Conservation (phyloP, 495 filamentous ascomycete genomes). For the Aspergillus mulundensis region DNA sequence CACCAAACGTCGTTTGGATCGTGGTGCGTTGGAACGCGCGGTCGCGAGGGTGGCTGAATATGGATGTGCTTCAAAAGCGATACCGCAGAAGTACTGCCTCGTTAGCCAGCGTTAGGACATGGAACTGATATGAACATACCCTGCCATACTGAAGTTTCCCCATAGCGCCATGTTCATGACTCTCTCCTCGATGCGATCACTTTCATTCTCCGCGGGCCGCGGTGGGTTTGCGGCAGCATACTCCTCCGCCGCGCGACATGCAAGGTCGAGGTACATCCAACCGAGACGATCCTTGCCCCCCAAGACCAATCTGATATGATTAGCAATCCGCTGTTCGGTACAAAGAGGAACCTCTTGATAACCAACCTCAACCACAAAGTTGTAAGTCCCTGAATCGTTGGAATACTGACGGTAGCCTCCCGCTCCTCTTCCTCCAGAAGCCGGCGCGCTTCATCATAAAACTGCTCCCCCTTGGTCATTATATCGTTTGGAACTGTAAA, state of each 20-base stretch:
- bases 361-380: slow-evolving; percentile 19
- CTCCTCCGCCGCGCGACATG: slow-evolving; percentile 21
- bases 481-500: slow-evolving; percentile 19
- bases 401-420: slow-evolving; percentile 10
- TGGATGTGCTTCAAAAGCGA: slow-evolving; percentile 27
- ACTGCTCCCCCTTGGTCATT: slow-evolving; percentile 20
- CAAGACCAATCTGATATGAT: slow-evolving; percentile 13
- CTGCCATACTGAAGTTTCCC: slow-evolving; percentile 30
- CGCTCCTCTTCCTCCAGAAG: slow-evolving; percentile 20
- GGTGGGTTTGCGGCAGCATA: slow-evolving; percentile 17
- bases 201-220: slow-evolving; percentile 2
- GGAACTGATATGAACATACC: slow-evolving; percentile 20
- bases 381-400: slow-evolving; percentile 24
- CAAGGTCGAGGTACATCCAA: slow-evolving; percentile 27
- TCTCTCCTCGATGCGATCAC: slow-evolving; percentile 8
- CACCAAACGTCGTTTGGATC: slow-evolving; percentile 27
- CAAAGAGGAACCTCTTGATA: background rate
- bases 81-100: slow-evolving; percentile 20
- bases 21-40: slow-evolving; percentile 14
- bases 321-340: background rate
- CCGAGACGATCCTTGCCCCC: slow-evolving; percentile 31
- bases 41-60: slow-evolving; percentile 13
- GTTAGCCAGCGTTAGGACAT: slow-evolving; percentile 2
- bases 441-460: slow-evolving; percentile 25
- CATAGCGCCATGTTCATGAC: slow-evolving; percentile 26